Evolutionary conservation across 2,329 filamentous ascomycete genomes (phyloP).

Genomic region (Triangularia setosa): DNA sequence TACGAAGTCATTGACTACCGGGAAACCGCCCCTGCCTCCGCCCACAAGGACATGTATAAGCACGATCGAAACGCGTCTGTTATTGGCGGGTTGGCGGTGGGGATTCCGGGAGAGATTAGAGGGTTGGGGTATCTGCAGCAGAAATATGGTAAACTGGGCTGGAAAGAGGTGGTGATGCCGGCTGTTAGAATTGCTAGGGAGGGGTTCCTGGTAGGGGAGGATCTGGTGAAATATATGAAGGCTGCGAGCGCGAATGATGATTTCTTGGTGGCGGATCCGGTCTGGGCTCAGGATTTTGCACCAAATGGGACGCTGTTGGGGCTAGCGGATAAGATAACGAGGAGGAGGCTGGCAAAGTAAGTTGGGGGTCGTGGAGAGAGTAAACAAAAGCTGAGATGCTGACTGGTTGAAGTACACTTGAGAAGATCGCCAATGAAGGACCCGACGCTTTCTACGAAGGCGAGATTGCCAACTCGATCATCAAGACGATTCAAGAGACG

Average conservation of each 20-base stretch:
- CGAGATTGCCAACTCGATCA: conserved; percentile 59
- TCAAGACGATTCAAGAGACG: conserved; percentile 60
- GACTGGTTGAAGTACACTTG: conserved; percentile 53
- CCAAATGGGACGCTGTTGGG: conserved; percentile 63
- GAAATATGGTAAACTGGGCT: conserved; percentile 64
- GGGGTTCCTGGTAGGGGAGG: conserved; percentile 62
- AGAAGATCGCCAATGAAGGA: conserved; percentile 70
- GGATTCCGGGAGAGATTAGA: conserved; percentile 69
- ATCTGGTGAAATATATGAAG: conserved; percentile 71
- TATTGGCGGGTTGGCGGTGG: conserved; percentile 67
- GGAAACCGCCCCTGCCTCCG: conserved; percentile 79
- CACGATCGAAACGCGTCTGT: conserved; percentile 65
- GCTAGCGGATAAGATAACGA: conserved; percentile 73
- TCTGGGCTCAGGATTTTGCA: conserved; percentile 86
- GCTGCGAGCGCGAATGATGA: conserved; percentile 35
- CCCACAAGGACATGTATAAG: conserved; percentile 79
- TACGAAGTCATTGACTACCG: conserved; percentile 90
- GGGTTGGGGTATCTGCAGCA: conserved; percentile 76
- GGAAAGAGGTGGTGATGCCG: conserved; percentile 68
- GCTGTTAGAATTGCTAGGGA: conserved; percentile 69
- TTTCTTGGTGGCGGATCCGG: conserved; percentile 70
- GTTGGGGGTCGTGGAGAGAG: conserved; percentile 13
- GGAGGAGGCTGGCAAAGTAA: conserved; percentile 68
- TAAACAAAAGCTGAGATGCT: too few relatives aligned
- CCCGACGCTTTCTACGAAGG: conserved; percentile 36